phyloP scores from a whole-genome alignment of 2,329 filamentous ascomycete species.

The Arachnopeziza araneosa region DNA sequence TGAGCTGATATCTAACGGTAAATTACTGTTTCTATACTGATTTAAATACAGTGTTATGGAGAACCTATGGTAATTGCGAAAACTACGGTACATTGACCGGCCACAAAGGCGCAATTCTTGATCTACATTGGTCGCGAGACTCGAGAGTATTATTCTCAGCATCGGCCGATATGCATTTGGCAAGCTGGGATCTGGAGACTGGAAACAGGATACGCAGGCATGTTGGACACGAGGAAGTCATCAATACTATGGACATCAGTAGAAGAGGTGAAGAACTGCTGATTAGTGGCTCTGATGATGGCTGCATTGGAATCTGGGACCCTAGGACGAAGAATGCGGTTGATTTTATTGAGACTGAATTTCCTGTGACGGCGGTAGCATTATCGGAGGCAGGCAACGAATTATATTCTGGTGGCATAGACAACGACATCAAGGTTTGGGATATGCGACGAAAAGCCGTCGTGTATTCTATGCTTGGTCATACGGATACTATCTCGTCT shows the following conservation, averaged over 20 bases:
- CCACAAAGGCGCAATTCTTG: conserved; percentile 85
- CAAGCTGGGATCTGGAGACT: conserved; percentile 91
- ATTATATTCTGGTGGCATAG: conserved; percentile 89
- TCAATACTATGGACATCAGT: conserved; percentile 87
- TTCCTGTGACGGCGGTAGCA: conserved; percentile 85
- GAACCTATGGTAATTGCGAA: conserved; percentile 85
- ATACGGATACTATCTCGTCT: conserved; percentile 88
- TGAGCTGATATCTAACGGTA: conserved; percentile 38
- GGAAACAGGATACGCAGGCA: conserved; percentile 90
- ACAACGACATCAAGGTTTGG: conserved; percentile 97
- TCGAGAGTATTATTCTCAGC: conserved; percentile 86
- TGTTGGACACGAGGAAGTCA: conserved; percentile 88
- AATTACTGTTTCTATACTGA: conserved; percentile 19
- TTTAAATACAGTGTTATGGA: conserved; percentile 70
- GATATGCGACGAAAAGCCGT: conserved; percentile 88
- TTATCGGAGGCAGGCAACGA: conserved; percentile 94
- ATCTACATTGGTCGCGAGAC: conserved; percentile 95
- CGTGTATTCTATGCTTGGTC: conserved; percentile 81
- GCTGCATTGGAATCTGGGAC: conserved; percentile 93
- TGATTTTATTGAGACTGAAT: conserved; percentile 84
- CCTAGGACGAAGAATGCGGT: conserved; percentile 82
- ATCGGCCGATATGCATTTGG: conserved; percentile 87
- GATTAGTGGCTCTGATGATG: conserved; percentile 89
- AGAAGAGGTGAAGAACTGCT: conserved; percentile 85
- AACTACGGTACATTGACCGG: conserved; percentile 88